These are phyloP conservation scores for Globisporangium viniferum DNA, from an alignment of 352 stramenopile species.

Conservation along the genomic window DNA sequence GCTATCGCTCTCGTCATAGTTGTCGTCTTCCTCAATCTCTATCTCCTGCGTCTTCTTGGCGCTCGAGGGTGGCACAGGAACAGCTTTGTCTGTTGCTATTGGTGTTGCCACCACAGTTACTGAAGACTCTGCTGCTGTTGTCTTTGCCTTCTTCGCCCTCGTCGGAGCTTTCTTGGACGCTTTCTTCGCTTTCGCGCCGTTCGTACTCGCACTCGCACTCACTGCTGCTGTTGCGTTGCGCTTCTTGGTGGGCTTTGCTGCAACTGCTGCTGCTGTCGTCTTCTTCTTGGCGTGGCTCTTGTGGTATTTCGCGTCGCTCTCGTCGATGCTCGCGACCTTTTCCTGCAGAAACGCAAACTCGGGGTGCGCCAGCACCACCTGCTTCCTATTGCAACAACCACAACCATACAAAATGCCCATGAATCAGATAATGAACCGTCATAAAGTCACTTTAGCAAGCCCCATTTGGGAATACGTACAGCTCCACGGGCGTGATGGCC, in stretches of 20 bases:
- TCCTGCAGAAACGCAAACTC: constrained; percentile 53
- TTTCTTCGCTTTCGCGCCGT: not conserved
- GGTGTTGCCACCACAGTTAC: not conserved
- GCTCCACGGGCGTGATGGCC: constrained; percentile 51
- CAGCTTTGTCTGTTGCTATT: not conserved
- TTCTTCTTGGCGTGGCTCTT: constrained; percentile 23
- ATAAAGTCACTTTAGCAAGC: not conserved
- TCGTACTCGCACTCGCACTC: not conserved
- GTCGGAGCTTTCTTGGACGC: not conserved
- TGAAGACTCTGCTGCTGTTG: constrained; percentile 9
- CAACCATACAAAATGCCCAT: not conserved
- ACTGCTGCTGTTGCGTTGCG: constrained; percentile 7
- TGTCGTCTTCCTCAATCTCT: constrained; percentile 60
- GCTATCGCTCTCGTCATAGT: constrained; percentile 78
- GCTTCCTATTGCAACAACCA: constrained; percentile 37
- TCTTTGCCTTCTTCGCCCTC: constrained; percentile 6
- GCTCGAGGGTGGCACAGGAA: not conserved
- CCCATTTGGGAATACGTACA: constrained; percentile 29
- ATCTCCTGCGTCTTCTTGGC: constrained; percentile 8
- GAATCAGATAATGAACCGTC: not conserved
- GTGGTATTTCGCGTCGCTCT: constrained; percentile 59
- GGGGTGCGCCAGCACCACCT: constrained; percentile 34
- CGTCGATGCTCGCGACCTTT: constrained; percentile 54
- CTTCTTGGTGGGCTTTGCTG: not conserved
- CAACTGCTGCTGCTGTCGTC: not conserved